Percentiles rank a stretch among this genome's conserved stretches.
Conservation (phyloP, 805 yeast genomes). For the Wilhelminamyces savonicus region DNA sequence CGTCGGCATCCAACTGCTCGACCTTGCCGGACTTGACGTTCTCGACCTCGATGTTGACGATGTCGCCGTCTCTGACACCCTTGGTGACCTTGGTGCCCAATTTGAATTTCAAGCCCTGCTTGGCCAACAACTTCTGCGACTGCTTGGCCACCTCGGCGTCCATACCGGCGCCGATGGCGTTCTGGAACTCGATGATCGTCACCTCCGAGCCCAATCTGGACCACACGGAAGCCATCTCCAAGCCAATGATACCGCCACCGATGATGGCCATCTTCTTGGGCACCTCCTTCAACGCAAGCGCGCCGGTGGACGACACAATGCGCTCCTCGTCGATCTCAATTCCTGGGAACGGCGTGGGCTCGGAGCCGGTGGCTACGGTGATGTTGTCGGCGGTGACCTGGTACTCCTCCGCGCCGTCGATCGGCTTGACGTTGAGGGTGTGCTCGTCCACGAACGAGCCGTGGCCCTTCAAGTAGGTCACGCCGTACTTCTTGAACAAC, state of each 20-base stretch:
- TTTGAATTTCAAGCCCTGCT: slow-evolving; percentile 94
- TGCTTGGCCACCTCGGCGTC: slow-evolving; percentile 91
- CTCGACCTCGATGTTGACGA: slow-evolving; percentile 83
- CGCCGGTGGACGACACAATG: slow-evolving; percentile 95
- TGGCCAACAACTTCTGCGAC: slow-evolving; percentile 81
- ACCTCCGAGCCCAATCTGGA: slow-evolving; percentile 93
- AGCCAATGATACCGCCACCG: slow-evolving; percentile 99
- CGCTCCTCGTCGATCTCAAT: slow-evolving; percentile 93
- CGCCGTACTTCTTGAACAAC: slow-evolving; percentile 93
- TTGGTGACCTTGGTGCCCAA: slow-evolving; percentile 84
- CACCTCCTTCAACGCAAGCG: slow-evolving; percentile 73
- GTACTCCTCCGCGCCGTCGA: slow-evolving; percentile 74
- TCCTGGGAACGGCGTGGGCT: slow-evolving; percentile 98
- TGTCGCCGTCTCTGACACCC: slow-evolving; percentile 85
- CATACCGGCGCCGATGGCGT: slow-evolving; percentile 96
- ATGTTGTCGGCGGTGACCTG: slow-evolving; percentile 75
- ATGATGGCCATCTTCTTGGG: slow-evolving; percentile 90
- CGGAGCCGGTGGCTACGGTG: slow-evolving; percentile 97
- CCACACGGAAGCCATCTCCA: slow-evolving; percentile 99
- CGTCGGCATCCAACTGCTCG: slow-evolving; percentile 81
- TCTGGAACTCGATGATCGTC: slow-evolving; percentile 86
- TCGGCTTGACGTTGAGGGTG: slow-evolving; percentile 72
- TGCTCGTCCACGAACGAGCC: slow-evolving; percentile 85
- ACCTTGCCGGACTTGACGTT: slow-evolving; percentile 80
- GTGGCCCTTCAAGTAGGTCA: slow-evolving; percentile 87